phyloP scores from a whole-genome alignment of 2,329 filamentous ascomycete species.

The Fusarium sp. region DNA sequence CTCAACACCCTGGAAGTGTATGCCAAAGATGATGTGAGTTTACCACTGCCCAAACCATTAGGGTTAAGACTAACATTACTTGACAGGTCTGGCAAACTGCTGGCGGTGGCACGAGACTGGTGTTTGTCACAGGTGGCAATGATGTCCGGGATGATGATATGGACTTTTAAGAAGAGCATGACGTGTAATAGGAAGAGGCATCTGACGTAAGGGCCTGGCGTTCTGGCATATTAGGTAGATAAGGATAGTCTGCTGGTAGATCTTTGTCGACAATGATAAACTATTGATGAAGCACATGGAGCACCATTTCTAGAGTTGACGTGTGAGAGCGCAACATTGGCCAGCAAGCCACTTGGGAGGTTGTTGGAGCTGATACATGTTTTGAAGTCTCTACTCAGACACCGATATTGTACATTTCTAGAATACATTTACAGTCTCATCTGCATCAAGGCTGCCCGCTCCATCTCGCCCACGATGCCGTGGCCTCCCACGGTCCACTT shows the following conservation, averaged over 20 bases:
- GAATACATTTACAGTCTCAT: slow-evolving; percentile 57
- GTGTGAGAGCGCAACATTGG: neutral
- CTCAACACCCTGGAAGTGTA: slow-evolving; percentile 90
- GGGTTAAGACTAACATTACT: slow-evolving; percentile 52
- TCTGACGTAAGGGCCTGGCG: slow-evolving; percentile 45
- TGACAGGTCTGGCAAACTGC: slow-evolving; percentile 82
- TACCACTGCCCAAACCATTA: slow-evolving; percentile 4
- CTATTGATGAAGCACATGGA: slow-evolving; percentile 4
- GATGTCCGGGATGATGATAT: slow-evolving; percentile 62
- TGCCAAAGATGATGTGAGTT: slow-evolving; percentile 86
- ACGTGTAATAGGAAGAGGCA: slow-evolving; percentile 32
- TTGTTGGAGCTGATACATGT: slow-evolving; percentile 20
- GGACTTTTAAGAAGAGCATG: slow-evolving; percentile 48
- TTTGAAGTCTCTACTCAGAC: slow-evolving; percentile 34
- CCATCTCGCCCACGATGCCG: slow-evolving; percentile 87
- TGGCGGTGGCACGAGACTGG: slow-evolving; percentile 75
- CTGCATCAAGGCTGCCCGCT: slow-evolving; percentile 70
- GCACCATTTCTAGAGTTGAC: neutral
- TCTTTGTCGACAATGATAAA: slow-evolving; percentile 20
- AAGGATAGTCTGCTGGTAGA: slow-evolving; percentile 33
- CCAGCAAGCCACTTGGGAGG: neutral
- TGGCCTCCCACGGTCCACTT: slow-evolving; percentile 87
- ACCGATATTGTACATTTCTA: slow-evolving; percentile 46
- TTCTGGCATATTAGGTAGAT: slow-evolving; percentile 46
- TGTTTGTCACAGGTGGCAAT: slow-evolving; percentile 74